Conservation (phyloP, 306 rosid species). For the Sicyos edulis region DNA sequence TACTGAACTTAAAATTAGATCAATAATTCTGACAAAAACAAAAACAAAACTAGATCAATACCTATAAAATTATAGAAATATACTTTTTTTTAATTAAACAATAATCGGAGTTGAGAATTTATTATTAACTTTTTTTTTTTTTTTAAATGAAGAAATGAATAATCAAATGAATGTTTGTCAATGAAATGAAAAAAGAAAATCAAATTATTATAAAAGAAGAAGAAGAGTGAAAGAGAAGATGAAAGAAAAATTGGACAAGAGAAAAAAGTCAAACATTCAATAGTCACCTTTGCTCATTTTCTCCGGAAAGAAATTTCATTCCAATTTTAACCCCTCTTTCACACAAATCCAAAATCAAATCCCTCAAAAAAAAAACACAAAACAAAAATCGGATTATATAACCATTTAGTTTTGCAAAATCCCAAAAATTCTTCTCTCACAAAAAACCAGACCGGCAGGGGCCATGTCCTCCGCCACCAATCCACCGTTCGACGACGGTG, state of each 20-base stretch:
- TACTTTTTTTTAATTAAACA: too few species aligned
- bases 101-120: too few species aligned
- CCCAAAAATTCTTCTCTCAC: not conserved
- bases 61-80: too few species aligned
- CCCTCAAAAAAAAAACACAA: too few species aligned
- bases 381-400: too few species aligned
- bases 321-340: conserved; percentile 8
- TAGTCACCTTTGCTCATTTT: conserved; percentile 23
- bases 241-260: not conserved
- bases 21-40: too few species aligned
- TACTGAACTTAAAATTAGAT: too few species aligned
- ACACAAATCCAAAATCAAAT: not conserved
- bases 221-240: not conserved
- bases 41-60: too few species aligned
- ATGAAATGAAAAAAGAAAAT: too few species aligned
- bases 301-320: not conserved
- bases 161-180: too few species aligned
- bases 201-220: not conserved
- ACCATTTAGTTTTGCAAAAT: not conserved
- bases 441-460: not conserved
- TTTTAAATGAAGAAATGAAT: too few species aligned
- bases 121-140: too few species aligned
- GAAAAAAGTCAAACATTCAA: conserved; percentile 30
- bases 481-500: not conserved
- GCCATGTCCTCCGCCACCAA: not conserved